These are phyloP conservation scores for Angophora floribunda DNA, from an alignment of 345 rosid genomes.

Conservation along the genomic window DNA sequence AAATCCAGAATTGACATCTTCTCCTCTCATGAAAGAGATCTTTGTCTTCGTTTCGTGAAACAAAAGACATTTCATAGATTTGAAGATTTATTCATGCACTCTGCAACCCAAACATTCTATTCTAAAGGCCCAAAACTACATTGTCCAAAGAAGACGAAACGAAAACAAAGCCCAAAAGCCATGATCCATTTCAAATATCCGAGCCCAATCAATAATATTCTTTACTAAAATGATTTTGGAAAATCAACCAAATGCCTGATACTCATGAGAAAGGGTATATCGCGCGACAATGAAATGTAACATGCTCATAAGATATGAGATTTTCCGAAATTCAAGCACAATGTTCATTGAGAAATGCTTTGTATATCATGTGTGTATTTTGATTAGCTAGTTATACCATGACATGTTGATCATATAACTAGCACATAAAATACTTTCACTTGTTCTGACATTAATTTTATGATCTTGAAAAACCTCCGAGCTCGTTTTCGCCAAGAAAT, in stretches of 20 bases:
- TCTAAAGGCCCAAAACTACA: too few species aligned
- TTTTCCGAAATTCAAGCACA: background rate
- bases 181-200: background rate
- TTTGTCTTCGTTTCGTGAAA: too few species aligned
- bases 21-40: too few species aligned
- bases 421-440: background rate
- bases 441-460: background rate
- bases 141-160: too few species aligned
- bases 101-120: too few species aligned
- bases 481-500: background rate
- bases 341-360: background rate
- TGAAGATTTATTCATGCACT: too few species aligned
- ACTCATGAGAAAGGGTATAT: background rate
- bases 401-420: background rate
- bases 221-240: background rate
- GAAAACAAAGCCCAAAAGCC: background rate
- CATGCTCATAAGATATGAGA: background rate
- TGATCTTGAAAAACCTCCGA: background rate
- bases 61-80: too few species aligned
- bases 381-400: background rate
- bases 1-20: background rate
- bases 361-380: accelerated
- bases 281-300: background rate
- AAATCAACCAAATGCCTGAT: background rate
- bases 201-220: background rate